A percentile compares a stretch with the other conserved stretches of the same genome.
phyloP scores from a whole-genome alignment of 768 basidiomycete species.

The Collybia sp. region DNA sequence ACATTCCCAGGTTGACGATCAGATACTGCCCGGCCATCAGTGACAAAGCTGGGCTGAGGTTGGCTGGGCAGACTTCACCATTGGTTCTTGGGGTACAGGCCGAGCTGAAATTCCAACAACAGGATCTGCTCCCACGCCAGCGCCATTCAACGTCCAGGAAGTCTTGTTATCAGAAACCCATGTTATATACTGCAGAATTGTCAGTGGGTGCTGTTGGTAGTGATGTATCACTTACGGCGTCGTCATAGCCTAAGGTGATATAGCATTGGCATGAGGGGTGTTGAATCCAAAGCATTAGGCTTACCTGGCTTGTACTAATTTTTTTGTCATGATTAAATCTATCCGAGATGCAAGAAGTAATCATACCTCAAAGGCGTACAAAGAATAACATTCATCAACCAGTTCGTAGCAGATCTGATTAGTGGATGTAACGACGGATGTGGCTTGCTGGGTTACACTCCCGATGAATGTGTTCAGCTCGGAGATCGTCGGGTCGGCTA shows the following conservation, averaged over 20 bases:
- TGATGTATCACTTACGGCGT: slow-evolving; percentile 36
- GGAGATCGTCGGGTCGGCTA: slow-evolving; percentile 50
- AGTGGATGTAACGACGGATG: slow-evolving; percentile 66
- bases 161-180: slow-evolving; percentile 67
- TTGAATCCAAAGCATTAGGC: neutral
- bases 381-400: slow-evolving; percentile 50
- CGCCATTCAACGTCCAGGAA: slow-evolving; percentile 70
- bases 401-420: slow-evolving; percentile 66
- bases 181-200: slow-evolving; percentile 57
- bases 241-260: slow-evolving; percentile 47
- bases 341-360: neutral
- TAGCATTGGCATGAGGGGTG: slow-evolving; percentile 23
- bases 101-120: slow-evolving; percentile 55
- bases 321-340: slow-evolving; percentile 1
- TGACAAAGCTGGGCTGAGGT: neutral
- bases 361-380: slow-evolving; percentile 71
- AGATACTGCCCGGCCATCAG: slow-evolving; percentile 48
- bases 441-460: slow-evolving; percentile 69
- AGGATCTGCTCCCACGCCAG: slow-evolving; percentile 58
- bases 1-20: slow-evolving; percentile 78
- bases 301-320: slow-evolving; percentile 32
- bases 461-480: slow-evolving; percentile 61
- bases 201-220: neutral
- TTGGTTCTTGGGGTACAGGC: slow-evolving; percentile 74
- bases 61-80: slow-evolving; percentile 42